Evolutionary conservation across 2,329 filamentous ascomycete species (phyloP).

Genomic region (Aspergillus sp.): DNA sequence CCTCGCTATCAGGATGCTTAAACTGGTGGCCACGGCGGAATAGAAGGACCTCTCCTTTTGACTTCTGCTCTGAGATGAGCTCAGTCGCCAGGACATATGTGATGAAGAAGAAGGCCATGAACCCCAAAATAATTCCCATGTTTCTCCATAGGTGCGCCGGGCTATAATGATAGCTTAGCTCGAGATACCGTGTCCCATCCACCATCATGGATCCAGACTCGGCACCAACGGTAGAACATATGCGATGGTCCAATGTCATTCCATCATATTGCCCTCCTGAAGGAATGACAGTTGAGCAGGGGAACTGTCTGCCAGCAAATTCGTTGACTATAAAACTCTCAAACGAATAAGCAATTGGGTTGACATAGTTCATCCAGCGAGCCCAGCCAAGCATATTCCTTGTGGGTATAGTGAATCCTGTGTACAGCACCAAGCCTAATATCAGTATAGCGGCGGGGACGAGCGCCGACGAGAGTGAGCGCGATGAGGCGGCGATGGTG

Average conservation of each 20-base stretch:
- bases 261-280: background rate
- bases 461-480: constrained; percentile 29
- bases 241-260: background rate
- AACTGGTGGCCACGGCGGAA: constrained; percentile 26
- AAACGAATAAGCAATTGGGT: background rate
- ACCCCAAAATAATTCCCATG: background rate
- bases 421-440: background rate
- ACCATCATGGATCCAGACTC: background rate
- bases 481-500: constrained; percentile 47
- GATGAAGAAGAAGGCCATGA: background rate
- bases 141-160: background rate
- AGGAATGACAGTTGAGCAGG: background rate
- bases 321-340: background rate
- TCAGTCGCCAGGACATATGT: constrained; percentile 27
- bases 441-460: background rate
- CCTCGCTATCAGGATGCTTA: background rate
- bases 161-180: background rate
- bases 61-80: constrained; percentile 24
- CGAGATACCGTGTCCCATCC: background rate
- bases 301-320: background rate
- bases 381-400: background rate
- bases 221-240: background rate
- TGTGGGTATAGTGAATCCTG: background rate
- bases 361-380: background rate
- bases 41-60: constrained; percentile 30